Evolutionary conservation across 345 rosid species (phyloP), one percentile per base, ranked within the genome.

Genomic region (Hibiscus tridactylites): DNA sequence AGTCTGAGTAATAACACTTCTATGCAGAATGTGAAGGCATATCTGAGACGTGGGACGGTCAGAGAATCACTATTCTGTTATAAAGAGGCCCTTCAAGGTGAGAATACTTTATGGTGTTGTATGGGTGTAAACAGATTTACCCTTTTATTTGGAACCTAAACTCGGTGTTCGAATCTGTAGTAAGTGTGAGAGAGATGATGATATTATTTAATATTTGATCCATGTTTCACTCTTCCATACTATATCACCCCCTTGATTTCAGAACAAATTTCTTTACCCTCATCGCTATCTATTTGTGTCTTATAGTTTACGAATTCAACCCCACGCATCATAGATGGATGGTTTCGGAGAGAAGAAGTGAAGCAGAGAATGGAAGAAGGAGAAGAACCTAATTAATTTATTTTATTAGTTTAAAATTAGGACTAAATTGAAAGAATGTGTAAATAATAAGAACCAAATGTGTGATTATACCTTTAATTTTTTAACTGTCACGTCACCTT

Each of bases 41-140:
- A 91, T 81, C 68, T 94, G 79, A 90, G 98, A 77, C 93, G 96
- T 44, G 98, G 97, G 78, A 85, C 97, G 2, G 96, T 96, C 61
- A 87, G 94, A 71, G 98, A 91, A 83, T 83, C 96, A 5, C 97
- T 94, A 71, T 72, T 81, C 39, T 73, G 79, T 72, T 81, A 94
- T 75, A 86, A 94, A 77, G 96, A 90, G 76, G 91, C 98, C 75
- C 83, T 83, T 74, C 87, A 86, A 84, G 98, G 97, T 90, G 78
- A 76, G 70, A 52, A 61, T 70, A 64, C 31, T 19, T 42, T 11
- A 42, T 62, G 13, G 42, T 57, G 33, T 21, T 21, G 6, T 21
- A 8, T 62, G 26, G 26, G 46, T 61, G 24, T 10, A 16, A 21
- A 62, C 6, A 16, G 46, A 61, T 33, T 16, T 61, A 31, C 21